phyloP scores from a whole-genome alignment of 805 yeast species.

The Barnettozyma pratensis region DNA sequence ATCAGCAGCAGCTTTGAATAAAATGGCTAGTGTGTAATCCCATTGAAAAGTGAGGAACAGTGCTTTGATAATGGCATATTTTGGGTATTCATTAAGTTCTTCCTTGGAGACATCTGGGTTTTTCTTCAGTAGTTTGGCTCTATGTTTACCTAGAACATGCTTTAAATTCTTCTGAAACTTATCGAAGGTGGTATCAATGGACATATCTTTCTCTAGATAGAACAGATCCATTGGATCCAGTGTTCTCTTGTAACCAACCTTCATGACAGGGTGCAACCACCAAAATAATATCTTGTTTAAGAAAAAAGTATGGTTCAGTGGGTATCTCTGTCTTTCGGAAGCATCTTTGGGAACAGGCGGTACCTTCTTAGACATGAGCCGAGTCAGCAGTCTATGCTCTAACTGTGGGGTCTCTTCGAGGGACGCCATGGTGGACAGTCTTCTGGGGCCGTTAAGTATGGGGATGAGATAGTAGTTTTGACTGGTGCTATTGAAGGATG shows the following conservation, averaged over 20 bases:
- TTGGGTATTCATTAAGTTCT: conserved; percentile 39
- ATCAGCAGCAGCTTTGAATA: conserved; percentile 42
- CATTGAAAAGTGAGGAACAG: conserved; percentile 45
- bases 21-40: conserved; percentile 36
- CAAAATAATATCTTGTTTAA: conserved; percentile 47
- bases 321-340: conserved; percentile 41
- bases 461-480: too few species aligned
- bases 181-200: conserved; percentile 36
- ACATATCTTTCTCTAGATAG: conserved; percentile 36
- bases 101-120: conserved; percentile 34
- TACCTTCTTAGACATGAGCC: conserved; percentile 31
- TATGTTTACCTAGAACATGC: conserved; percentile 28
- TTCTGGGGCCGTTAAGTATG: too few species aligned
- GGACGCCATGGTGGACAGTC: too few species aligned
- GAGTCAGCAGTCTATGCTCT: conserved; percentile 32
- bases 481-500: too few species aligned
- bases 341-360: conserved; percentile 51
- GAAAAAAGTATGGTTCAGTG: conserved; percentile 34
- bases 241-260: conserved; percentile 68
- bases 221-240: conserved; percentile 60
- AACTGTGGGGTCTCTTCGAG: conserved; percentile 14
- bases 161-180: conserved; percentile 33
- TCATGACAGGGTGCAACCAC: conserved; percentile 65
- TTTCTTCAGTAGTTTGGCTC: conserved; percentile 24
- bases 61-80: conserved; percentile 34